Conservation (phyloP, 2,329 filamentous ascomycete genomes). For the Hypocrella siamensis region DNA sequence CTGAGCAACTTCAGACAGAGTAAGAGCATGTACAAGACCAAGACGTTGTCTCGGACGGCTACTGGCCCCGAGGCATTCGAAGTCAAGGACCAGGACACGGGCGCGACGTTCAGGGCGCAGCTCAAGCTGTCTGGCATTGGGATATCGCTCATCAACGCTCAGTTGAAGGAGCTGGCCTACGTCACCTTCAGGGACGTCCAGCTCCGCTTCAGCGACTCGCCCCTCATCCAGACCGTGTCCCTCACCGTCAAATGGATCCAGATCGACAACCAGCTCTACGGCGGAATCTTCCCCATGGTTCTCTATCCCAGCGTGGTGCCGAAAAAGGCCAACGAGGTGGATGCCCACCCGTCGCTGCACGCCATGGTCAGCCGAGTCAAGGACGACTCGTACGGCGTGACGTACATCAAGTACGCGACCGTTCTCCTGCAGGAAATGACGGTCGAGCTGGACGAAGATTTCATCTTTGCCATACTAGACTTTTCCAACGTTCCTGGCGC, state of each 20-base stretch:
- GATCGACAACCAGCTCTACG: slow-evolving; percentile 96
- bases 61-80: slow-evolving; percentile 54
- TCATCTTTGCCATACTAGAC: slow-evolving; percentile 89
- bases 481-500: slow-evolving; percentile 88
- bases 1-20: slow-evolving; percentile 87
- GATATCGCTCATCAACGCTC: slow-evolving; percentile 82
- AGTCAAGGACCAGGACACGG: slow-evolving; percentile 80
- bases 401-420: slow-evolving; percentile 97
- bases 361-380: slow-evolving; percentile 87
- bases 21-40: slow-evolving; percentile 71
- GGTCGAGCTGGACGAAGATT: slow-evolving; percentile 92
- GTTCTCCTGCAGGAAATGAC: slow-evolving; percentile 95
- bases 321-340: slow-evolving; percentile 91
- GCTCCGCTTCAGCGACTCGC: slow-evolving; percentile 84
- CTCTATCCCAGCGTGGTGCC: slow-evolving; percentile 95
- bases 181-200: slow-evolving; percentile 84
- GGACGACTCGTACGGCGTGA: slow-evolving; percentile 92
- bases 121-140: slow-evolving; percentile 81
- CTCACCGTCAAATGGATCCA: slow-evolving; percentile 96
- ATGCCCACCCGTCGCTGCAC: slow-evolving; percentile 88
- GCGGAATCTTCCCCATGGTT: slow-evolving; percentile 93
- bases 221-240: slow-evolving; percentile 80
- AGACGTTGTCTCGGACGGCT: slow-evolving; percentile 31
- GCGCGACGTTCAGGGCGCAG: slow-evolving; percentile 78
- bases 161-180: slow-evolving; percentile 84